Evolutionary conservation across 2,329 filamentous ascomycete species (phyloP), one percentile per base, ranked within the genome.

Genomic region (Aspergillus unguis): DNA sequence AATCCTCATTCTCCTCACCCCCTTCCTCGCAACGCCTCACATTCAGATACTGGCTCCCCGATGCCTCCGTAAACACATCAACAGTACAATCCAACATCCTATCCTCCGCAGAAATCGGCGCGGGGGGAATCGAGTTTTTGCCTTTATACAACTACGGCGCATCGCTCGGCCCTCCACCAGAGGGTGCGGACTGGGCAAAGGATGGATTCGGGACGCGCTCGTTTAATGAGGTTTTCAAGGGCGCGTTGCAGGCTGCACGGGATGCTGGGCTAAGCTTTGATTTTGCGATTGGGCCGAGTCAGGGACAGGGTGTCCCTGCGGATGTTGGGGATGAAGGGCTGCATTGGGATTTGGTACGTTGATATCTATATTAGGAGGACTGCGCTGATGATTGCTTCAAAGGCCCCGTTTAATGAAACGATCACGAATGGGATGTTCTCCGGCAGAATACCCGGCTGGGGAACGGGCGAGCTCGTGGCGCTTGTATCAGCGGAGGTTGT

Each of bases 221-320:
- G 1, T 54, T 37, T 44, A 28, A 17, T 25, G 28, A 42, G 4
- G 2, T 47, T 2, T 46, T 38, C 7, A 27, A 36, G 6, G 32
- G 42, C 0, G 42, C 48, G 6, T 6, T 54, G 8, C 3, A 23
- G 1, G 38, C 47, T n/a, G 28, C 37, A 2, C n/a, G 68, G 11
- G 69, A 75, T 0, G 53, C 67, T 17, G 71, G 64, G 0, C 41
- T 79, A 7, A 50, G 72, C 4, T 69, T 80, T 59, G 77, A 80
- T 55, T 76, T 77, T 57, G 65, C 72, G 0, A 44, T 80, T 1
- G 77, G 77, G 0, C 72, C 77, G 0, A 77, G 77, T 53, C 73
- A 77, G 58, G 78, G 77, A 3, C 68, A 73, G 42, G 78, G 78
- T 10, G 74, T 78, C 3, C 77, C 77, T 1, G 68, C 72, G 0